Evolutionary conservation across 805 yeast genomes (phyloP), one percentile per base, ranked within the genome.

Genomic region (Torulaspora quercuum): DNA sequence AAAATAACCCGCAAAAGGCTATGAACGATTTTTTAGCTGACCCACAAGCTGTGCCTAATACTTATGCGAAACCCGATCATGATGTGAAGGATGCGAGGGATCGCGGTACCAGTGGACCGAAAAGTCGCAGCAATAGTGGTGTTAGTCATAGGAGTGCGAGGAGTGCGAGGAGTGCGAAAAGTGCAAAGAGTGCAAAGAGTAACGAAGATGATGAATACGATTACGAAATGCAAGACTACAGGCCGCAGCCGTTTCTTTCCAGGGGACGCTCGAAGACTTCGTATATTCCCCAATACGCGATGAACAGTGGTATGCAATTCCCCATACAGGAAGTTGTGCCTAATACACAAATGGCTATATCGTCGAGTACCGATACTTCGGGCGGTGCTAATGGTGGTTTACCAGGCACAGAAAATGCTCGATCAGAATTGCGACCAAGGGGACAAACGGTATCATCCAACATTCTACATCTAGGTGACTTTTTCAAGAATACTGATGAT

Each of bases 321-420:
- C 55, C 58, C 4, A 53, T 56, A 10, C 61, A 55, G 29, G 61
- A 59, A 37, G 63, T 59, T 17, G 49, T 55, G 2, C 60, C 64
- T 15, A 59, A 57, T 28, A 48, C 62, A 6, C 53, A 54, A 22
- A 44, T 48, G 35, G 50, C 50, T 7, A 42, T 49, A 34, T 36
- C 49, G 10, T 25, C 50, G 7, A 46, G 52, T 8, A 16, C 42
- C 2, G 49, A 46, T 25, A 37, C 33, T 9, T 23, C 37, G 3
- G 41, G 39, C n/a, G 42, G 34, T 7, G 31, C 25, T 10, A 38
- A 34, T 20, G 40, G 36, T 16, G 33, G 33, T 15, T 17, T 32
- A 10, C 41, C 41, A 9, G 41, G 41, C 6, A 37, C 35, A 12
- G 41, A 42, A 12, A 33, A 33, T n/a, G 29, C 30, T 18, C 24